phyloP scores from a whole-genome alignment of 108 stramenopile species.

The Pseudonitzschia pungens region DNA sequence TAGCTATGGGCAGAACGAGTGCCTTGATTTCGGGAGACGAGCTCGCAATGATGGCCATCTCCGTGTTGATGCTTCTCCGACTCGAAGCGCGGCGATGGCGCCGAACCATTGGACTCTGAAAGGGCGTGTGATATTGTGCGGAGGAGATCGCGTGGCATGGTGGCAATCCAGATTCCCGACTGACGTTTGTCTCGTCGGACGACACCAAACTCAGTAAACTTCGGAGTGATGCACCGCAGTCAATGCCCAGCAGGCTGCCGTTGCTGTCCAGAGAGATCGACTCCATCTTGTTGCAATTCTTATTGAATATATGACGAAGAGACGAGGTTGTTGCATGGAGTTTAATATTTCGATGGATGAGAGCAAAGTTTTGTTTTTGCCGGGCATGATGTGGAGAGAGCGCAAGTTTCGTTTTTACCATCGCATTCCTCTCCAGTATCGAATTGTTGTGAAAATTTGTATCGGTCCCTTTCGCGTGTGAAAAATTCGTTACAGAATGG shows the following conservation, averaged over 20 bases:
- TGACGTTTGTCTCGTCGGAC: not conserved
- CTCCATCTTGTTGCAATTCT: not conserved
- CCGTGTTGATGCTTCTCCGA: slow-evolving; percentile 10
- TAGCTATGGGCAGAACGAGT: slow-evolving; percentile 17
- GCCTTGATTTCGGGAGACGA: slow-evolving; percentile 40
- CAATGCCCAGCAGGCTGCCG: not conserved
- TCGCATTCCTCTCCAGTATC: too few species aligned
- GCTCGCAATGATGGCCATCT: slow-evolving; percentile 30
- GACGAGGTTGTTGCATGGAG: too few species aligned
- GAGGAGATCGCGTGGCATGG: not conserved
- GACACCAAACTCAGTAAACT: slow-evolving; percentile 12
- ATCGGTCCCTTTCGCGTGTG: not conserved
- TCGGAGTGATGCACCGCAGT: not conserved
- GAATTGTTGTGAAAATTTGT: too few species aligned
- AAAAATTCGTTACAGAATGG: not conserved
- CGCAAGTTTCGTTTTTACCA: too few species aligned
- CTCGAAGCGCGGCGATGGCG: not conserved
- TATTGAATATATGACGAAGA: too few species aligned
- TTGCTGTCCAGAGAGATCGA: not conserved
- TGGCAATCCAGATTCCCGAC: not conserved
- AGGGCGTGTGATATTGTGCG: not conserved
- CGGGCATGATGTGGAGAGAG: too few species aligned
- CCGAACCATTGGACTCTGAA: not conserved
- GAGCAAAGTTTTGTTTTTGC: too few species aligned
- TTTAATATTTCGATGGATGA: too few species aligned